Evolutionary conservation across 306 rosid species (phyloP).

Genomic region (Crotalaria pallida): DNA sequence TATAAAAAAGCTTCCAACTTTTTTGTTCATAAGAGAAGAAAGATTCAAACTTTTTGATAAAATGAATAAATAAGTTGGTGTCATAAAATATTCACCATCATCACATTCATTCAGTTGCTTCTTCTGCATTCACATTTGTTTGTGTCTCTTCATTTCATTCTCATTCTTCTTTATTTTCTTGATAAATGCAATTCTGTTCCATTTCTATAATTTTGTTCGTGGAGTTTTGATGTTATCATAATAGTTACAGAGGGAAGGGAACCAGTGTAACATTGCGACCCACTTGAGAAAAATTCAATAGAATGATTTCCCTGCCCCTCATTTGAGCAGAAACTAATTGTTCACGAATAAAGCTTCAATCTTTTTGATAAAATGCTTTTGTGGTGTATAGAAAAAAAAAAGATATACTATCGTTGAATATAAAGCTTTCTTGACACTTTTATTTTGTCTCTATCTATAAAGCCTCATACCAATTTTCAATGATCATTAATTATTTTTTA

Average conservation of each 20-base stretch:
- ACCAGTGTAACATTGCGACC: neutral
- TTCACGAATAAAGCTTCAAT: neutral
- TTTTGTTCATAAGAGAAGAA: too few relatives aligned
- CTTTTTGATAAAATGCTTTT: neutral
- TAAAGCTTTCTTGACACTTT: too few relatives aligned
- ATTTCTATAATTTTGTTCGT: neutral
- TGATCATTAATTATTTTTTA: too few relatives aligned
- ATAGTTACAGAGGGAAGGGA: neutral
- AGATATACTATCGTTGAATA: too few relatives aligned
- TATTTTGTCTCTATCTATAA: too few relatives aligned
- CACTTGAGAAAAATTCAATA: neutral
- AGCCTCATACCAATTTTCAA: too few relatives aligned
- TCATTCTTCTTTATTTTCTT: neutral
- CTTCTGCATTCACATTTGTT: neutral
- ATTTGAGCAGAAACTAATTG: neutral
- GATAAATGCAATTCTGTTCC: neutral
- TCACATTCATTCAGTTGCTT: neutral
- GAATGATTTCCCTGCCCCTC: neutral
- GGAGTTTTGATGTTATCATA: neutral
- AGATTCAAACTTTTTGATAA: too few relatives aligned
- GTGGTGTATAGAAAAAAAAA: too few relatives aligned
- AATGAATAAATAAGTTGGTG: neutral
- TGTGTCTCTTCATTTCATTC: neutral
- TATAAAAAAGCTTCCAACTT: too few relatives aligned
- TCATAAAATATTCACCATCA: neutral